phyloP scores from a whole-genome alignment of 1,139 yeast species.

The Blastobotrys raffinosifermentans region DNA sequence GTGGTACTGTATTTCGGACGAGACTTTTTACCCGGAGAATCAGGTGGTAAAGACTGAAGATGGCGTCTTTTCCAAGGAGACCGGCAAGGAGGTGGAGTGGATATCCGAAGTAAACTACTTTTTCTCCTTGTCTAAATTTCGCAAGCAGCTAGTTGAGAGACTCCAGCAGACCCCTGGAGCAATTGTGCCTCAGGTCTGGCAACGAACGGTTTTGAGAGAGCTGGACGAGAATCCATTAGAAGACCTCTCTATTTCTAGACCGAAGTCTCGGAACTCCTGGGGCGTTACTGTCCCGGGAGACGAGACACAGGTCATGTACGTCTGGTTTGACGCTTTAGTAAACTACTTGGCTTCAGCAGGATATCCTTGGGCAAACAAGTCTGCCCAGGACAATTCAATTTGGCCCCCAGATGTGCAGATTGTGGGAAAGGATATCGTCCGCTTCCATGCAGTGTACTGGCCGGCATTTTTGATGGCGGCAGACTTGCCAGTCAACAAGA shows the following conservation, averaged over 20 bases:
- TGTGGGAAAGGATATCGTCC: slow-evolving; percentile 82
- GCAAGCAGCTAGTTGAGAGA: slow-evolving; percentile 45
- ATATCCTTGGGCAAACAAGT: slow-evolving; percentile 40
- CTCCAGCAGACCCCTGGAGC: slow-evolving; percentile 45
- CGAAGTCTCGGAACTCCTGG: slow-evolving; percentile 73
- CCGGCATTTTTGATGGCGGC: slow-evolving; percentile 90
- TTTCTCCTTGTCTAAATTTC: slow-evolving; percentile 63
- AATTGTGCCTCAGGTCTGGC: slow-evolving; percentile 58
- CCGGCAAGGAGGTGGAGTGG: slow-evolving; percentile 67
- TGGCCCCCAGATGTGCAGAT: slow-evolving; percentile 73
- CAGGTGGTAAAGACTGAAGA: slow-evolving; percentile 56
- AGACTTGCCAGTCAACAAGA: slow-evolving; percentile 58
- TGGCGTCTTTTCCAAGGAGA: slow-evolving; percentile 57
- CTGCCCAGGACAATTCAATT: slow-evolving; percentile 14
- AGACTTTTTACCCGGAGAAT: slow-evolving; percentile 82
- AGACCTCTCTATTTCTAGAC: slow-evolving; percentile 84
- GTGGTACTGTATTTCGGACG: slow-evolving; percentile 94
- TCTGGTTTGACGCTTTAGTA: slow-evolving; percentile 94
- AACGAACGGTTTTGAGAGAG: slow-evolving; percentile 52
- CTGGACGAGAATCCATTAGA: slow-evolving; percentile 42
- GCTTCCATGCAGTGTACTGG: slow-evolving; percentile 91
- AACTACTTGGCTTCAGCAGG: slow-evolving; percentile 78
- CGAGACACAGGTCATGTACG: slow-evolving; percentile 72
- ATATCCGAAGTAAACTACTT: slow-evolving; percentile 84
- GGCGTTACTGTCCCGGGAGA: slow-evolving; percentile 88